Conservation (phyloP, 2,329 filamentous ascomycete species). For the Phaeosphaeriaceae sp. region DNA sequence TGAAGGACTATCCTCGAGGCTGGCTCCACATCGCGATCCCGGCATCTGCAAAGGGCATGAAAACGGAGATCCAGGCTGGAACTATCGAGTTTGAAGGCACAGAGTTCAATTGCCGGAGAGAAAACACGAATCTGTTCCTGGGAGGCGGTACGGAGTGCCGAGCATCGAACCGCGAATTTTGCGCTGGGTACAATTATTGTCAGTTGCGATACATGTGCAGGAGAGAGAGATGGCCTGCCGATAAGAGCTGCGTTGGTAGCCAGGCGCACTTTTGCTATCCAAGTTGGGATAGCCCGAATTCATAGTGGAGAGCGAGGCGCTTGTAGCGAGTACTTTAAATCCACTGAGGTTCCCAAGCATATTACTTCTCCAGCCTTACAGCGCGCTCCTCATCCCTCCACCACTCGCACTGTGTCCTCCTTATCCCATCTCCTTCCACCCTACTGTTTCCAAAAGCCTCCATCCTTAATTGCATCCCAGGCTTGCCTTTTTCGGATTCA, state of each 20-base stretch:
- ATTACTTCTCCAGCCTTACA: constrained; percentile 31
- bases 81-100: constrained; percentile 2
- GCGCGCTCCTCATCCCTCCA: constrained; percentile 30
- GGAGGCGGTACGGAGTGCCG: constrained; percentile 3
- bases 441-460: constrained; percentile 32
- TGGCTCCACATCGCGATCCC: constrained; percentile 2
- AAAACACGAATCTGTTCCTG: constrained; percentile 3
- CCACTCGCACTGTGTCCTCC: constrained; percentile 36
- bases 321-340: not conserved
- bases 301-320: not conserved
- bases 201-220: constrained; percentile 5
- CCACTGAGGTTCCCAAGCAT: not conserved
- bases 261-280: constrained; percentile 5
- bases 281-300: constrained; percentile 1
- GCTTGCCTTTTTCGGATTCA: constrained; percentile 8
- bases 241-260: constrained; percentile 2
- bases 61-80: not conserved
- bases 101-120: constrained; percentile 3
- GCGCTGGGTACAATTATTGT: constrained; percentile 5
- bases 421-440: constrained; percentile 33
- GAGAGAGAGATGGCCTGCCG: constrained; percentile 5
- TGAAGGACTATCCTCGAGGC: constrained; percentile 5
- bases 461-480: constrained; percentile 29
- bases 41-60: constrained; percentile 6
- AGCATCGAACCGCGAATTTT: constrained; percentile 4